Evolutionary conservation across 441 rosid species (phyloP).

Genomic region (Bruguiera hainesii): DNA sequence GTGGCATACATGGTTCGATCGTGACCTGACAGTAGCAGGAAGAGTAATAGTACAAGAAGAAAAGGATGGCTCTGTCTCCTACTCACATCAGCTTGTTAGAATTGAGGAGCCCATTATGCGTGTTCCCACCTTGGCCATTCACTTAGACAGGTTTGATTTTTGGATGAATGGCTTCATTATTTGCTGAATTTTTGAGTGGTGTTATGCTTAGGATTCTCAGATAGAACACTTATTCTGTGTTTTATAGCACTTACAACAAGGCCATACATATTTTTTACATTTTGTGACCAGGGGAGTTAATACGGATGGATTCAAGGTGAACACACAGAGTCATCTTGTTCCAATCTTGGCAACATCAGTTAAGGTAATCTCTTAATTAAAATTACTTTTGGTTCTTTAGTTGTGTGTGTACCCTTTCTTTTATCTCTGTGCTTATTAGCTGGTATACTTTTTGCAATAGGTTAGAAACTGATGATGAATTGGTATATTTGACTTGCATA

Average conservation of each 20-base stretch:
- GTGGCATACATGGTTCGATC: slow-evolving; percentile 98
- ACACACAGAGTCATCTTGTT: slow-evolving; percentile 81
- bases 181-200: slow-evolving; percentile 9
- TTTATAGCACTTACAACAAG: not conserved
- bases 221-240: not conserved
- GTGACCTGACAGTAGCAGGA: slow-evolving; percentile 93
- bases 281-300: slow-evolving; percentile 57
- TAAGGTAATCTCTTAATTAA: slow-evolving; percentile 45
- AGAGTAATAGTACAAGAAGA: slow-evolving; percentile 68
- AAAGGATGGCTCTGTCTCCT: slow-evolving; percentile 51
- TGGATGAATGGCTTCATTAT: slow-evolving; percentile 4
- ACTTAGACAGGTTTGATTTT: slow-evolving; percentile 72
- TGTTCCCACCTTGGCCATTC: slow-evolving; percentile 92
- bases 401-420: not conserved
- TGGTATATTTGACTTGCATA: no score
- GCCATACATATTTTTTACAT: slow-evolving; percentile 16
- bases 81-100: slow-evolving; percentile 72
- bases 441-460: not conserved
- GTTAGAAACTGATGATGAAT: no score
- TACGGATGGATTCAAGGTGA: slow-evolving; percentile 86
- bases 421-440: not conserved
- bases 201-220: not conserved
- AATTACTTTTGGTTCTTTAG: not conserved
- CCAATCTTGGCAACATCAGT: slow-evolving; percentile 89
- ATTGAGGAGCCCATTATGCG: slow-evolving; percentile 89